These are phyloP conservation scores for Aspergillus panamensis DNA, from an alignment of 495 filamentous ascomycete species.

Conservation along the genomic window DNA sequence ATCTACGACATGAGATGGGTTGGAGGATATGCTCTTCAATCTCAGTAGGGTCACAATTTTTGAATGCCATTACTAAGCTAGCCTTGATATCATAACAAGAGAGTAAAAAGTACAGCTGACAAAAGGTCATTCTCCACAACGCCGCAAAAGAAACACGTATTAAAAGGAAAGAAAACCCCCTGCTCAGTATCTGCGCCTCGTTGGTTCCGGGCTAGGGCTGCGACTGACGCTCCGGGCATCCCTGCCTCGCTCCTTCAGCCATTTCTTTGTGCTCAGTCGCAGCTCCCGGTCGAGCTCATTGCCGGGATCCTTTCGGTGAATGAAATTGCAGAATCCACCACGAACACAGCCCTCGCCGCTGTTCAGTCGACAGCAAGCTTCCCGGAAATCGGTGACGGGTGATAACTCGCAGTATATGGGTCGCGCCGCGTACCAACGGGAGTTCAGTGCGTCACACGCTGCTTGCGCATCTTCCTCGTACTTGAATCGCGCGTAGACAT, in stretches of 20 bases:
- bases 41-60: not conserved
- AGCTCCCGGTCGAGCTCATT: slow-evolving; percentile 86
- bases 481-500: slow-evolving; percentile 99
- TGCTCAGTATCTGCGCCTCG: slow-evolving; percentile 59
- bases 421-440: slow-evolving; percentile 93
- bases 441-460: slow-evolving; percentile 91
- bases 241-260: slow-evolving; percentile 79
- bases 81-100: slow-evolving; percentile 24
- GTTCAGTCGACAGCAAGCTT: slow-evolving; percentile 95
- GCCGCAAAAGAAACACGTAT: slow-evolving; percentile 23
- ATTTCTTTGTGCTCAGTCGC: slow-evolving; percentile 88
- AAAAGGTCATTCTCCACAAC: slow-evolving; percentile 27
- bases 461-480: slow-evolving; percentile 95
- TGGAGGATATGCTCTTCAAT: no score
- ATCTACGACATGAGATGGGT: no score
- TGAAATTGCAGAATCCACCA: slow-evolving; percentile 98
- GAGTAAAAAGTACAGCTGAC: slow-evolving; percentile 18
- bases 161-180: slow-evolving; percentile 4
- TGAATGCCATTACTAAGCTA: slow-evolving; percentile 19
- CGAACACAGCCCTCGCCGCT: slow-evolving; percentile 92
- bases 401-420: slow-evolving; percentile 97
- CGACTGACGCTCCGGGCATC: slow-evolving; percentile 77
- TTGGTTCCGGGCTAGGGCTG: slow-evolving; percentile 74
- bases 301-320: slow-evolving; percentile 91
- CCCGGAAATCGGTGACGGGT: slow-evolving; percentile 96